phyloP scores from a whole-genome alignment of 2,329 filamentous ascomycete genomes.

The Fusarium torreyae region DNA sequence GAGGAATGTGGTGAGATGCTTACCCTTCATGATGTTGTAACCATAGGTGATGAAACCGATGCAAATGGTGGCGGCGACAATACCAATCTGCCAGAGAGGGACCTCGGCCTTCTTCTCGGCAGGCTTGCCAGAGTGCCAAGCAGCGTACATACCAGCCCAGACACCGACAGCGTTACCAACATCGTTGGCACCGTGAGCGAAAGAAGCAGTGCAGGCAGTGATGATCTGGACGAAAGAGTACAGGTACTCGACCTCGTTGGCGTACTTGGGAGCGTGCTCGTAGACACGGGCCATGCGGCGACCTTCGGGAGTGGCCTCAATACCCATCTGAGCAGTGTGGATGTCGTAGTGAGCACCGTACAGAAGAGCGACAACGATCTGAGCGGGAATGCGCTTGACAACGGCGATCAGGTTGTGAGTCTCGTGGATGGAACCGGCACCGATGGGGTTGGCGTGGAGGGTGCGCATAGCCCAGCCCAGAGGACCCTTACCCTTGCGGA shows the following conservation, averaged over 20 bases:
- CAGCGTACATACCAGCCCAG: slow-evolving; percentile 79
- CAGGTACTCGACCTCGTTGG: slow-evolving; percentile 79
- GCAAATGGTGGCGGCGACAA: slow-evolving; percentile 75
- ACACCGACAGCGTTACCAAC: slow-evolving; percentile 79
- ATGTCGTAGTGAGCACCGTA: slow-evolving; percentile 89
- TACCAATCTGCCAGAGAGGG: slow-evolving; percentile 82
- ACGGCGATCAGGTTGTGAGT: slow-evolving; percentile 76
- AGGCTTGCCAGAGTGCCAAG: slow-evolving; percentile 75
- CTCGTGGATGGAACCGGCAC: slow-evolving; percentile 82
- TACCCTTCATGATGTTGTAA: slow-evolving; percentile 88
- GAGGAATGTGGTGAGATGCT: slow-evolving; percentile 43
- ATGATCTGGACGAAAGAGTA: slow-evolving; percentile 78
- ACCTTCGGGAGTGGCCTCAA: slow-evolving; percentile 80
- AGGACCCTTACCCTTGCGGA: slow-evolving; percentile 74
- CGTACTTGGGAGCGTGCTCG: slow-evolving; percentile 73
- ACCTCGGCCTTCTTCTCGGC: slow-evolving; percentile 75
- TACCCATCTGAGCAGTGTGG: slow-evolving; percentile 80
- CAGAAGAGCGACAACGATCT: slow-evolving; percentile 72
- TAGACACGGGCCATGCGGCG: slow-evolving; percentile 74
- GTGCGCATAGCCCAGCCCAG: slow-evolving; percentile 88
- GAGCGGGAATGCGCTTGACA: slow-evolving; percentile 77
- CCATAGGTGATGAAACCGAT: slow-evolving; percentile 81
- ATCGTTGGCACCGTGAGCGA: slow-evolving; percentile 84
- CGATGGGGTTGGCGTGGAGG: slow-evolving; percentile 81
- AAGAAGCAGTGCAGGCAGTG: slow-evolving; percentile 80